Base-by-base conservation (phyloP, 2,329 filamentous ascomycete genomes). In the Elsinoe perseae region DNA sequence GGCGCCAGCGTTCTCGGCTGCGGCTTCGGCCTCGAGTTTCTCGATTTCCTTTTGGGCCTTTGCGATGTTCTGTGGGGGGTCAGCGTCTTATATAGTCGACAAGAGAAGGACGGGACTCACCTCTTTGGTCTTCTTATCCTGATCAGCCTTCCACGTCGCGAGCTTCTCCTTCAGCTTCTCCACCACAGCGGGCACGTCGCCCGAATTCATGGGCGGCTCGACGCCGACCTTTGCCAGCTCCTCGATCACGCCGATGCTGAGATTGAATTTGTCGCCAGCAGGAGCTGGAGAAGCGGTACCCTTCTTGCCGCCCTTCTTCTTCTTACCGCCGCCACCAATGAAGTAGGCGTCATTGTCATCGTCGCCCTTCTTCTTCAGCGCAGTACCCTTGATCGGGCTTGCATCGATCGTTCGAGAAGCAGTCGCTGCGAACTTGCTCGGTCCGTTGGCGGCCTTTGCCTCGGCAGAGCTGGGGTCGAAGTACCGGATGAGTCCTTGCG, bases 21-120 rank as follows among this genome's bases (percentile, higher is more conserved):
- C 77, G 56, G 84, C 83, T 69, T 96, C 92, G 56, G 79, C 75
- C 64, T 85, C 82, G 42, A 97, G 82, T 64, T 85, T 84, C 69
- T 91, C 89, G 61, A 98, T 95, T 73, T 96, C 90, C 73, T 92
- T 92, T 78, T 95, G 87, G 60, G 93, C 93, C 75, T 96, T 95
- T 61, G 89, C 88, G 60, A 97, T 86, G 79, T 98, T 98, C 93
- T 97, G 66, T 25, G 20, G 27, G 6, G 32, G 12, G 59, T 75
- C 67, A 75, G 67, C 50, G 63, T 61, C 55, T 57, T 16, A 5
- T 12, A 20, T 16, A 21, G 18, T 23, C 34, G 2, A 18, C 14
- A 27, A 8, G 3, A n/a, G 23, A 59, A 61, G 42, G 27, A 60
- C 53, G 57, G 38, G 23, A 21, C 85, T 78, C 75, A 95, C 93